Conservation (phyloP, 2,329 filamentous ascomycete genomes). For the Pseudogymnoascus sp. region DNA sequence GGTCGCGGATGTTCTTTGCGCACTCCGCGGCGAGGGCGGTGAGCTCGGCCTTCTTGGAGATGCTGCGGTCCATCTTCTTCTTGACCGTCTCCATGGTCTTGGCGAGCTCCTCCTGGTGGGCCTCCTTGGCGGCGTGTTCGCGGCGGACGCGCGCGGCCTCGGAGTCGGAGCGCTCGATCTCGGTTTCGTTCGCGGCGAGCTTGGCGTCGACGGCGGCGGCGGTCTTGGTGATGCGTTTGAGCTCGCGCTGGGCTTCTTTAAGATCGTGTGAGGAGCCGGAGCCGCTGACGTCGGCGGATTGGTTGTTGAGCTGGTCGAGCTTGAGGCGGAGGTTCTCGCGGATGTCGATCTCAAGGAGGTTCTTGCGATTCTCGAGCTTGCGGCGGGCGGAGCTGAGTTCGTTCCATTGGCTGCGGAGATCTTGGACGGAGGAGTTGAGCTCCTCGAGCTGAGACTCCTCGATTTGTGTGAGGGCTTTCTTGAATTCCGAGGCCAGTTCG, state of each 20-base stretch:
- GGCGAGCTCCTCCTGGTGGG: conserved; percentile 66
- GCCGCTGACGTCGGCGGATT: conserved; percentile 59
- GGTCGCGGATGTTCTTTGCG: conserved; percentile 79
- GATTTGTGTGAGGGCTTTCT: conserved; percentile 73
- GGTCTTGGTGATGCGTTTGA: conserved; percentile 66
- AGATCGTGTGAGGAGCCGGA: conserved; percentile 57
- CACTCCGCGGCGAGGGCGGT: conserved; percentile 71
- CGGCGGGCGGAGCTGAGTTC: conserved; percentile 64
- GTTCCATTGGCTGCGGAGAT: conserved; percentile 68
- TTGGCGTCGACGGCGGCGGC: conserved; percentile 59
- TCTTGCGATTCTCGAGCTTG: conserved; percentile 72
- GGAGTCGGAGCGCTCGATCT: conserved; percentile 49
- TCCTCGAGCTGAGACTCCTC: conserved; percentile 75
- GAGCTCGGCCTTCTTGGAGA: conserved; percentile 77
- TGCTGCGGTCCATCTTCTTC: conserved; percentile 83
- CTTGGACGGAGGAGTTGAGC: conserved; percentile 60
- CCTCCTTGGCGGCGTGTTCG: conserved; percentile 55
- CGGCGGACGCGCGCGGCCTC: conserved; percentile 31
- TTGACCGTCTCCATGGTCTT: conserved; percentile 75
- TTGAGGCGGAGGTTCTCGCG: conserved; percentile 82
- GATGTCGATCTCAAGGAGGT: conserved; percentile 75
- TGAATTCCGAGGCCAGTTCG: conserved; percentile 80
- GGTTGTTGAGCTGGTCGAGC: conserved; percentile 74
- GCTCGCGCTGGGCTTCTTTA: conserved; percentile 70
- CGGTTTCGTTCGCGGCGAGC: conserved; percentile 64